These are phyloP conservation scores for Lactarius trivialis DNA, from an alignment of 768 basidiomycete species.

Conservation along the genomic window DNA sequence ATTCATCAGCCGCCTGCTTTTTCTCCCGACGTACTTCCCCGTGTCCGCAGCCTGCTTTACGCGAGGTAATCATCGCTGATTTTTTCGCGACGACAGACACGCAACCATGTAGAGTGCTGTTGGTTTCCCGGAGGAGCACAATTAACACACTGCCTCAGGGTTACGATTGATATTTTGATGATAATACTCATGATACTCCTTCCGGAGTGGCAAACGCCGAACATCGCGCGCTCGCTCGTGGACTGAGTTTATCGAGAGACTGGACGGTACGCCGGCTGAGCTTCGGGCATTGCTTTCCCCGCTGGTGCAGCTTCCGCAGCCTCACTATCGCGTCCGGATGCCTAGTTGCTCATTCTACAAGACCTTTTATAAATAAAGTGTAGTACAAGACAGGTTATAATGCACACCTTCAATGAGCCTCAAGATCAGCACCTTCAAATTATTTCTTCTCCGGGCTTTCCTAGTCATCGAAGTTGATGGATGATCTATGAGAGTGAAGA, in stretches of 20 bases:
- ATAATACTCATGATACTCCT: conserved; percentile 15
- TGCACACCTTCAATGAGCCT: neutral
- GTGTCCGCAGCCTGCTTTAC: too few species aligned
- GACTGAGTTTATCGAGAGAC: too few species aligned
- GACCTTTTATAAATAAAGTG: rapidly evolving
- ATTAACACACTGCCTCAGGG: conserved; percentile 9
- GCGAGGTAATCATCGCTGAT: too few species aligned
- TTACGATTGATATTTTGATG: conserved; percentile 14
- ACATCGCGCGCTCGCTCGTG: too few species aligned
- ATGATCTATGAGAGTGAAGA: neutral
- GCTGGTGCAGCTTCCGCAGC: neutral
- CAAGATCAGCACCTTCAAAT: neutral
- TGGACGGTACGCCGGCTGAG: too few species aligned
- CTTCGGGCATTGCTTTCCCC: neutral
- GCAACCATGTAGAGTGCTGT: too few species aligned
- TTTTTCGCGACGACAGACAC: too few species aligned
- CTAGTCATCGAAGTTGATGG: neutral
- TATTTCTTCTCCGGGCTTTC: neutral
- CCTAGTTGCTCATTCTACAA: neutral
- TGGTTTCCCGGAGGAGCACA: too few species aligned
- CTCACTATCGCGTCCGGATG: neutral
- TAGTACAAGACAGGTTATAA: neutral
- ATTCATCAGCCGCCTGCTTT: too few species aligned
- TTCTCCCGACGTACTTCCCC: too few species aligned
- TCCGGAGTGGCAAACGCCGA: conserved; percentile 16